phyloP scores from a whole-genome alignment of 1,284 basidiomycete species.

The Fomitopsis schrenkii region DNA sequence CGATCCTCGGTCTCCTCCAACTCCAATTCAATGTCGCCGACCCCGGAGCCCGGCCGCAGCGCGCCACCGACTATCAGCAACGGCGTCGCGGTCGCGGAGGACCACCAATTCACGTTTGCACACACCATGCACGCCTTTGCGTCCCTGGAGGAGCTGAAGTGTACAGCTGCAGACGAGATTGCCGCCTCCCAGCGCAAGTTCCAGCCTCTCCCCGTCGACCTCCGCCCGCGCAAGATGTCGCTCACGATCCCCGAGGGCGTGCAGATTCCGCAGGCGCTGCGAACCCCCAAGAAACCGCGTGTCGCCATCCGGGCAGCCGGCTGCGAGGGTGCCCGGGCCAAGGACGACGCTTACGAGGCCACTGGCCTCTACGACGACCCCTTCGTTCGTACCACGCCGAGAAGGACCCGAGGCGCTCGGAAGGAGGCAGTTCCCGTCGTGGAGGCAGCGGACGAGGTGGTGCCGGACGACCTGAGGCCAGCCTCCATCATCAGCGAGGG shows the following conservation, averaged over 20 bases:
- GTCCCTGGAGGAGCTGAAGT: conserved; percentile 54
- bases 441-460: neutral
- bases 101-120: conserved; percentile 52
- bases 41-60: neutral
- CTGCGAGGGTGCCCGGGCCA: too few relatives aligned
- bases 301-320: neutral
- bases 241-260: neutral
- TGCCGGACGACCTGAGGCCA: neutral
- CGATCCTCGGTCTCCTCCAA: too few relatives aligned
- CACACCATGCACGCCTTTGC: conserved; percentile 63
- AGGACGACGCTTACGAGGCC: neutral
- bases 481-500: neutral
- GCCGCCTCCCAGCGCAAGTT: conserved; percentile 37
- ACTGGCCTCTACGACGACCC: neutral
- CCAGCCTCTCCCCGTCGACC: conserved; percentile 4
- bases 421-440: neutral
- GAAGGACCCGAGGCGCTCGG: neutral
- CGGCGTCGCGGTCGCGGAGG: neutral
- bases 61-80: neutral
- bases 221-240: neutral
- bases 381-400: neutral
- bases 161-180: conserved; percentile 52
- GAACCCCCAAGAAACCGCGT: neutral
- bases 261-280: neutral
- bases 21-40: neutral